These are phyloP conservation scores for Rhynchospora tenuis DNA, from an alignment of 176 grass and related monocot genomes.

Conservation along the genomic window DNA sequence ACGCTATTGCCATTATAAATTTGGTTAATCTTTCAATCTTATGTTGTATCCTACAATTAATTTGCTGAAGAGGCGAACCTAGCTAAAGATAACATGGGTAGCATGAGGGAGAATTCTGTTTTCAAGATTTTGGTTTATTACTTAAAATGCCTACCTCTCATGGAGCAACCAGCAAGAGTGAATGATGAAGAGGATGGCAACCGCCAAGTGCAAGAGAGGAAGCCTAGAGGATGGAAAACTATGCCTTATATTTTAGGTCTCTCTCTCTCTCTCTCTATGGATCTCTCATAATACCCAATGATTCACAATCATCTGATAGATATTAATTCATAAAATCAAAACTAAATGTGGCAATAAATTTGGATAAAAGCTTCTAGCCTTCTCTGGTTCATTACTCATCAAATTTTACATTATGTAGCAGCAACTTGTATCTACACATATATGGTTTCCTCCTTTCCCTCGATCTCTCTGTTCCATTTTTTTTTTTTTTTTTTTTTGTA, in stretches of 20 bases:
- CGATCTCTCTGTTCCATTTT: not conserved
- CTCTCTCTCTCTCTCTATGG: not conserved
- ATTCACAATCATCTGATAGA: not conserved
- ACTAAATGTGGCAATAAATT: not conserved
- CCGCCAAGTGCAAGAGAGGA: not conserved
- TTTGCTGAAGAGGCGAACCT: not conserved
- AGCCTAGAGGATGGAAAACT: slow-evolving; percentile 25
- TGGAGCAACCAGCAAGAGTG: slow-evolving; percentile 5
- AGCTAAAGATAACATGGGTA: not conserved
- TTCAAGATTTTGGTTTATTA: not conserved
- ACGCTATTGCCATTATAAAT: not conserved
- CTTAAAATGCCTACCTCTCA: not conserved
- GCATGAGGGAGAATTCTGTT: not conserved
- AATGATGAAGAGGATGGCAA: slow-evolving; percentile 18
- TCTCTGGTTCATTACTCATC: not conserved
- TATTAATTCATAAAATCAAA: not conserved
- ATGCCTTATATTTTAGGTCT: slow-evolving; percentile 23
- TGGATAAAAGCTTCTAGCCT: not conserved
- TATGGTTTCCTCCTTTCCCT: not conserved
- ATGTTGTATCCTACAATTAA: not conserved
- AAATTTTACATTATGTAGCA: not conserved
- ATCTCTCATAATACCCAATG: not conserved
- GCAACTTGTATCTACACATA: not conserved
- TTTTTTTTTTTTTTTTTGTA: not conserved
- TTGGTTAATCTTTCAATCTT: not conserved